These are phyloP conservation scores for Arabis hirsuta DNA, from an alignment of 345 rosid genomes.

Conservation along the genomic window DNA sequence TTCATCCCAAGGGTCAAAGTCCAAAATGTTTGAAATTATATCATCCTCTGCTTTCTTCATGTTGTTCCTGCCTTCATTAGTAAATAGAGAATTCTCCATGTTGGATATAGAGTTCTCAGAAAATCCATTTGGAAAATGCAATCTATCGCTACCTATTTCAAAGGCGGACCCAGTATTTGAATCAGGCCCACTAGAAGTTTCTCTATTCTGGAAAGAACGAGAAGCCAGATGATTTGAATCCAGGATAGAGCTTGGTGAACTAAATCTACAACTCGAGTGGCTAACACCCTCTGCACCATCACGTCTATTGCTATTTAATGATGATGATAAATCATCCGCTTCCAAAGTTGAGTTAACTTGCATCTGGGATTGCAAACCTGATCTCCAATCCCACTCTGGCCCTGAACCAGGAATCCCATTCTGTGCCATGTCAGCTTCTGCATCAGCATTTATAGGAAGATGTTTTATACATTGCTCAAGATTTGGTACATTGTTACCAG, in stretches of 20 bases:
- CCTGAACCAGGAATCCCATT: conserved; percentile 41
- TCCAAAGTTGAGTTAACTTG: conserved; percentile 39
- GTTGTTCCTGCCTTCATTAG: conserved; percentile 46
- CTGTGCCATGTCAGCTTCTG: conserved; percentile 37
- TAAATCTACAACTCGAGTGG: conserved; percentile 46
- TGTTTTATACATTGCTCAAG: conserved; percentile 45
- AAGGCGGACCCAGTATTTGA: conserved; percentile 43
- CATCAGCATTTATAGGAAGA: conserved; percentile 26
- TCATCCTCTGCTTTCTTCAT: conserved; percentile 62
- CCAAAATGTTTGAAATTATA: conserved; percentile 79
- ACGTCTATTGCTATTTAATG: conserved; percentile 61
- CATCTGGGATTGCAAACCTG: conserved; percentile 40
- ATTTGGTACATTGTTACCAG: conserved; percentile 40
- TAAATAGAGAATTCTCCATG: conserved; percentile 43
- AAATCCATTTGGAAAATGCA: conserved; percentile 52
- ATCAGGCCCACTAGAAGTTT: conserved; percentile 32
- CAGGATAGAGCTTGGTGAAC: conserved; percentile 48
- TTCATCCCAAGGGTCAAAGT: conserved; percentile 82
- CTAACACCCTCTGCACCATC: conserved; percentile 60
- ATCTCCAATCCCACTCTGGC: conserved; percentile 50
- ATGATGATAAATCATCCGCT: conserved; percentile 65
- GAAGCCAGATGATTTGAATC: conserved; percentile 52
- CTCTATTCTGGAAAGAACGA: conserved; percentile 48
- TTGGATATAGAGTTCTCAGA: conserved; percentile 47
- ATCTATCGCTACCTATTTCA: conserved; percentile 43